Evolutionary conservation across 2,329 filamentous ascomycete genomes (phyloP).

Genomic region (Penicillium sclerotigenum): DNA sequence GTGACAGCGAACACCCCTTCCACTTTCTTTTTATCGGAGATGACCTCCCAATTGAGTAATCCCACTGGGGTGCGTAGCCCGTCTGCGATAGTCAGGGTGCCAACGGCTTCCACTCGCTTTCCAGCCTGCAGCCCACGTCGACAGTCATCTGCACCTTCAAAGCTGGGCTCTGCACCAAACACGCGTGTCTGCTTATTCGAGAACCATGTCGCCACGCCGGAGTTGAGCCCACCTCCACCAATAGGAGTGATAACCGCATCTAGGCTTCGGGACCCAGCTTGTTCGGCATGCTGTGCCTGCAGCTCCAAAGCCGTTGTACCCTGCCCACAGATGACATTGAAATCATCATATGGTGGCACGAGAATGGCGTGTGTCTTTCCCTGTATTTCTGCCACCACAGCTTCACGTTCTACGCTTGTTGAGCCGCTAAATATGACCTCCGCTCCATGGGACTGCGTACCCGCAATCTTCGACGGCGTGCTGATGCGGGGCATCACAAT

Average conservation of each 20-base stretch:
- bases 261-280: conserved; percentile 48
- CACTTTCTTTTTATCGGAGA: conserved; percentile 70
- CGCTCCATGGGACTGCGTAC: conserved; percentile 74
- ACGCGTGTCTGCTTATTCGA: conserved; percentile 69
- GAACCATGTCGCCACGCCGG: conserved; percentile 72
- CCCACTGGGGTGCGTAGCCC: conserved; percentile 83
- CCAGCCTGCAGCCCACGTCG: conserved; percentile 66
- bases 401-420: conserved; percentile 77
- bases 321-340: conserved; percentile 86
- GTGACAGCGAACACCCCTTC: conserved; percentile 68
- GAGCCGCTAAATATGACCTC: conserved; percentile 76
- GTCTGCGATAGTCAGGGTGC: conserved; percentile 79
- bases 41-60: conserved; percentile 69
- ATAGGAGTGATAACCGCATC: conserved; percentile 78
- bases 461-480: conserved; percentile 80
- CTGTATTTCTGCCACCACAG: conserved; percentile 66
- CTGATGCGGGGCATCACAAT: conserved; percentile 92
- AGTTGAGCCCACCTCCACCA: conserved; percentile 84
- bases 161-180: conserved; percentile 82
- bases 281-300: conserved; percentile 64
- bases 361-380: conserved; percentile 70
- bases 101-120: conserved; percentile 64
- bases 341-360: conserved; percentile 88
- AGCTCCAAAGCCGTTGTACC: conserved; percentile 86
- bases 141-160: conserved; percentile 80